A percentile compares a stretch with the other conserved stretches of the same genome.
Conservation (phyloP, 148 eudicot species). For the Camellia japonica region DNA sequence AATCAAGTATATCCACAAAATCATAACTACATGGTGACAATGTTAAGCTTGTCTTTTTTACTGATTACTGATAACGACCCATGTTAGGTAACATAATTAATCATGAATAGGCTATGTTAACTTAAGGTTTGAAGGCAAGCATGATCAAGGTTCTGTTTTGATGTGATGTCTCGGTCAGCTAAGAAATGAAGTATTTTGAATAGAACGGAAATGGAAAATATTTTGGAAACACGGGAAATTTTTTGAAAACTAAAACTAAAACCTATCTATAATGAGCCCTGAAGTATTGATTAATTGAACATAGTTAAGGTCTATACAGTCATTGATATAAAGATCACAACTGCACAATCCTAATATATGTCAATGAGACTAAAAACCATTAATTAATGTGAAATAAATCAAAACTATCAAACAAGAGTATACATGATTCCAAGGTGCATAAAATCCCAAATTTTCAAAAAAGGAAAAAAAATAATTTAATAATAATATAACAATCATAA, state of each 20-base stretch:
- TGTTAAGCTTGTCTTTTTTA: neutral
- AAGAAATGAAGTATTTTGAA: neutral
- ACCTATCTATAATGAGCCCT: neutral
- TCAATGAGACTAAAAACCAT: neutral
- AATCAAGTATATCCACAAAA: neutral
- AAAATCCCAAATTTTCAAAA: neutral
- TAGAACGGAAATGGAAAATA: neutral
- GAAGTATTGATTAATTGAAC: neutral
- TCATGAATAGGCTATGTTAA: neutral
- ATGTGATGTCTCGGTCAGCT: neutral
- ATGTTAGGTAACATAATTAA: neutral
- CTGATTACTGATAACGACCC: neutral
- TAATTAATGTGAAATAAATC: neutral
- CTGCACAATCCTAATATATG: neutral
- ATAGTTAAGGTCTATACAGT: neutral
- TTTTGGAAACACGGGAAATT: neutral
- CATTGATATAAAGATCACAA: neutral
- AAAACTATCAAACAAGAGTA: neutral
- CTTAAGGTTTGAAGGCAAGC: neutral
- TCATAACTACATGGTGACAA: neutral
- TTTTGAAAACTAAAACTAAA: neutral
- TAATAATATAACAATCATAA: slow-evolving; percentile 2
- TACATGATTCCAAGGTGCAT: neutral
- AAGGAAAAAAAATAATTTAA: neutral
- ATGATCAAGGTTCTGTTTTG: neutral